Base-by-base conservation (phyloP, 2,329 filamentous ascomycete genomes). In the Mycocentrospora acerina region DNA sequence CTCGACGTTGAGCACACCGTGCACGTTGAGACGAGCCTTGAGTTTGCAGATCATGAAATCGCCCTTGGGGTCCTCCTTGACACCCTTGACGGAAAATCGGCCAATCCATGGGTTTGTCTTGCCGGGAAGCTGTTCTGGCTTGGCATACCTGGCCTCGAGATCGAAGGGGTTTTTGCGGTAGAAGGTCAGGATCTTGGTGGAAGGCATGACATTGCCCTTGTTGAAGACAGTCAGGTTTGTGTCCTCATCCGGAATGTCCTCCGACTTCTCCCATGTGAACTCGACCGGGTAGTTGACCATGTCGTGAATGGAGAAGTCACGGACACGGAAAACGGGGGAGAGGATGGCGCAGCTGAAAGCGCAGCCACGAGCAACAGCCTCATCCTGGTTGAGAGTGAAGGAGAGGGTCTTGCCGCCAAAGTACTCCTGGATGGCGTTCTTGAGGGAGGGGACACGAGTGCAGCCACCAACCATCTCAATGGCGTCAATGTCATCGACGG, bases 11-110 rank as follows among this genome's bases (percentile, higher is more conserved):
- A 98, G 78, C 43, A 98, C 82, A 69, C 93, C 93, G 75, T 97
- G 90, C 51, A 97, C 81, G 74, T 98, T 98, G 40, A 98, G 81
- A 50, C 93, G 85, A 32, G 93, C 91, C 81, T 97, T 97, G 48
- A 98, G 84, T 78, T 98, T 98, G 85, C 93, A 98, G 63, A 97
- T 94, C 91, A 98, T 97, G 71, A 97, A 98, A 68, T 97, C 93
- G 44, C 94, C 88, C 67, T 93, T 90, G 53, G 84, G 81, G 64
- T 95, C 89, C 27, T 89, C 86, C 80, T 96, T 90, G 64, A 98
- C 91, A 30, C 87, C 88, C 81, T 98, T 98, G 69, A 98, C 90
- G 28, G 90, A 95, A 77, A 98, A 98, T 51, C 89, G 85, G 40
- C 93, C 93, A 56, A 98, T 96, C 87, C 91, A 97, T 32, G 93